phyloP scores from a whole-genome alignment of 805 yeast genomes.

The Monosporozyma solicola region DNA sequence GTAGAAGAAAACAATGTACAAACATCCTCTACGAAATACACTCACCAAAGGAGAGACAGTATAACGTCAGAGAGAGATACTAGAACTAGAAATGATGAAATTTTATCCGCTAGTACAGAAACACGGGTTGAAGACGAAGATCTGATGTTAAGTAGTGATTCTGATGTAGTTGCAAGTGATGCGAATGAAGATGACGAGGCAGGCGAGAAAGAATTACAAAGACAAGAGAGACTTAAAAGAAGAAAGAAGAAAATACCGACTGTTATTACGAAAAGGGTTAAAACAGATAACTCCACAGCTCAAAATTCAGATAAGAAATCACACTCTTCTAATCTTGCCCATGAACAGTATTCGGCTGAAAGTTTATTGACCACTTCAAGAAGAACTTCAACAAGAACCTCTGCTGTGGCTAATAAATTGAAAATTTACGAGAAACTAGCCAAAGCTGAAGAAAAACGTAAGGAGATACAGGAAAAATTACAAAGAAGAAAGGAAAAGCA shows the following conservation, averaged over 20 bases:
- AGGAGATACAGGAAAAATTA: constrained; percentile 33
- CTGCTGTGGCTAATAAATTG: constrained; percentile 69
- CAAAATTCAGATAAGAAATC: constrained; percentile 2
- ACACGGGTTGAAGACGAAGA: constrained; percentile 24
- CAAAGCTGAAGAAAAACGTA: constrained; percentile 54
- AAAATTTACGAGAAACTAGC: constrained; percentile 66
- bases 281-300: constrained; percentile 8
- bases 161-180: constrained; percentile 33
- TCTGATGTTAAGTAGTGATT: constrained; percentile 25
- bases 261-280: constrained; percentile 24
- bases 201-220: constrained; percentile 57
- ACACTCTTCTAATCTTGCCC: constrained; percentile 8
- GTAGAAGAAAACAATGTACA: constrained; percentile 15
- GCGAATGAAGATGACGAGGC: constrained; percentile 50
- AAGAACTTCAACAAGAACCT: constrained; percentile 65
- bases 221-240: constrained; percentile 29
- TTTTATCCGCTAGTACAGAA: background rate
- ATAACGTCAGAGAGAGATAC: background rate
- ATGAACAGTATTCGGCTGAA: constrained; percentile 38
- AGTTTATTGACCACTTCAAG: constrained; percentile 45
- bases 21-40: constrained; percentile 7
- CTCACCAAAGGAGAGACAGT: background rate
- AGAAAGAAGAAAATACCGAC: constrained; percentile 25
- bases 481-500: constrained; percentile 42
- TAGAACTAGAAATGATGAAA: constrained; percentile 3